Evolutionary conservation across 2,329 filamentous ascomycete genomes (phyloP), one percentile per base, ranked within the genome.

Genomic region (Diaporthe sp.): DNA sequence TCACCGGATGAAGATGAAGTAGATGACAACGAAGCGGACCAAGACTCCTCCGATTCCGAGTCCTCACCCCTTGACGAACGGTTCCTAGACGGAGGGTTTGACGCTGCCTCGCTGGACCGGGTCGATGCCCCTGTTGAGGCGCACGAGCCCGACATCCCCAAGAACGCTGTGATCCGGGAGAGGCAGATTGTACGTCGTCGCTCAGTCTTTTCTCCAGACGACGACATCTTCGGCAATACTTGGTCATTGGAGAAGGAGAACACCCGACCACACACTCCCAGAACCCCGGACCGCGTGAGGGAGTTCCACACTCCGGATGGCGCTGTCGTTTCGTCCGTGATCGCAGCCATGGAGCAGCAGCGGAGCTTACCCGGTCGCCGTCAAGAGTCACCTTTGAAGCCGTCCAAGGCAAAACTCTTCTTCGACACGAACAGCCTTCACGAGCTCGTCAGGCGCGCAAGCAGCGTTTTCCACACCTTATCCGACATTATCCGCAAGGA

Each of bases 381-480:
- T 25, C 81, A 81, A 28, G 82, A 81, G 58, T 80, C 82, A 6
- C 82, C 82, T 20, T 74, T 81, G 72, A 83, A 82, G 80, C 76
- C 82, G 15, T 84, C 87, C 60, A 86, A 87, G 70, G 86, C 88
- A 76, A 89, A 89, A 83, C 88, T 93, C 80, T 92, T 92, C 75
- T 93, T 93, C 77, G 92, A 93, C 80, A 93, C 92, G 7, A 92
- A 92, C 77, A 93, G 90, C 81, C 86, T 93, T n/a, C 91, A 90
- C 79, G 90, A 91, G 79, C 84, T 93, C 72, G 92, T 93, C 51
- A 91, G 90, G 81, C 87, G 91, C 75, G 92, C 92, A 1, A 88
- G 89, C 39, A 89, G 90, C 73, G 83, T 93, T 47, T 88, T 89
- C 39, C 90, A 92, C 78, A 85, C 86, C 5, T 83, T 93, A 31